Base-by-base conservation (phyloP, 2,329 filamentous ascomycete genomes). In the Calonectria fujianensis region DNA sequence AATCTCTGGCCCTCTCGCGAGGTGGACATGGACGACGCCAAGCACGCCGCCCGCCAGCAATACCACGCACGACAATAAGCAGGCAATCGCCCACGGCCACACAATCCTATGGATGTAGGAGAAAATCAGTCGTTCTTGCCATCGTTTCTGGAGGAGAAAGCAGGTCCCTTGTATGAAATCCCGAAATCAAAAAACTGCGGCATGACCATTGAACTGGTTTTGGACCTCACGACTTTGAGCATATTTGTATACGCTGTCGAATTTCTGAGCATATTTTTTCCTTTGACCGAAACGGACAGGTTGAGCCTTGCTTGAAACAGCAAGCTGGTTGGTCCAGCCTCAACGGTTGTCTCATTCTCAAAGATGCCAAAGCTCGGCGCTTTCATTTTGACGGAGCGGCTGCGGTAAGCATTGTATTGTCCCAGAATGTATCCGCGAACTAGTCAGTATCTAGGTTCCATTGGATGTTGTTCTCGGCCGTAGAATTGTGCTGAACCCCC, bases 1-100 rank as follows among this genome's bases (percentile, higher is more conserved):
- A 32, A 77, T 57, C 50, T 78, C 77, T 16, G 77, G 77, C 6
- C 76, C 74, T n/a, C 20, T 31, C n/a, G 74, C 61, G 31, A 75
- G n/a, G 50, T 76, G 77, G 14, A 70, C 64, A 35, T 72, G 76
- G 51, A 76, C 37, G 18, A 73, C 74, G 10, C 72, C 64, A 9
- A 70, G 27, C 0, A 72, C 31, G 2, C 75, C 66, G 1, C 73
- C 51, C 0, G 35, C 9, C 0, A 69, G 1, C 0, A 77, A 63
- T 1, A 71, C 41, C 0, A 54, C 11, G 10, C 61, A 74, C 2
- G 73, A 76, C 0, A 57, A 11, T 14, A 72, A 6, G 14, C 74
- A 72, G 0, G 70, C 3, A 0, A 4, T 18, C 4, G 50, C 48
- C 75, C 73, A 77, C 0, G 29, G 9, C 65, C 59, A 48, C 6